Conservation (phyloP, 2,329 filamentous ascomycete genomes). For the Cladophialophora carrionii region DNA sequence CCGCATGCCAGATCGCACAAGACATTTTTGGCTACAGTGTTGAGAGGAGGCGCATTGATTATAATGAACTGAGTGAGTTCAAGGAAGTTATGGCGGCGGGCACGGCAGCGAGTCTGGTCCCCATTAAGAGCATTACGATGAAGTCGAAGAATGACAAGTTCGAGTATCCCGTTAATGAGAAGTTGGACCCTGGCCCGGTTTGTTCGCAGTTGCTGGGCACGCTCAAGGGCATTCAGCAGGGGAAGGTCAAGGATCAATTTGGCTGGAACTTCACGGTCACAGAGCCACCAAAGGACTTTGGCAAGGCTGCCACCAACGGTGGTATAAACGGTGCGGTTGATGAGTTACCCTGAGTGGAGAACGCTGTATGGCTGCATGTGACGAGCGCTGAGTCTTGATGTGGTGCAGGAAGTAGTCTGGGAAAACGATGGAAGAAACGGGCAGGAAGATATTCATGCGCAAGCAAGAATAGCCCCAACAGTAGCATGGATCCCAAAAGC, state of each 20-base stretch:
- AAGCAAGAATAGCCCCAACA: slow-evolving; percentile 9
- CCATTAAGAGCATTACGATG: slow-evolving; percentile 86
- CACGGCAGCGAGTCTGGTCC: slow-evolving; percentile 87
- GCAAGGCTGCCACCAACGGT: slow-evolving; percentile 17
- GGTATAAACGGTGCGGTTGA: slow-evolving; percentile 31
- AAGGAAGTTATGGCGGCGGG: slow-evolving; percentile 87
- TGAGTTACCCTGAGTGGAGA: slow-evolving; percentile 26
- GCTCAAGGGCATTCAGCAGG: slow-evolving; percentile 83
- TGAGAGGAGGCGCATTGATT: slow-evolving; percentile 68
- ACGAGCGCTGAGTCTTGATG: background rate
- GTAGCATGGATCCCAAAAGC: background rate
- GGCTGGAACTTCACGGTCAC: slow-evolving; percentile 65
- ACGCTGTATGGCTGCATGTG: background rate
- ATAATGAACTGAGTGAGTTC: slow-evolving; percentile 65
- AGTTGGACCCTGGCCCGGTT: slow-evolving; percentile 69
- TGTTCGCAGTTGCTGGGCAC: slow-evolving; percentile 73
- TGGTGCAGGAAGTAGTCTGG: background rate
- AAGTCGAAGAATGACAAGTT: slow-evolving; percentile 61
- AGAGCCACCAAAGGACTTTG: slow-evolving; percentile 36
- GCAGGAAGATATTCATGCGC: background rate
- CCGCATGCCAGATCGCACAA: slow-evolving; percentile 70
- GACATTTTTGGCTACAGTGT: slow-evolving; percentile 80
- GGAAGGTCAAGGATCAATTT: slow-evolving; percentile 75
- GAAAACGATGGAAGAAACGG: background rate
- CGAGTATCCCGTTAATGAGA: slow-evolving; percentile 52